Conservation (phyloP, 2,329 filamentous ascomycete species). For the Botryosphaeria dothidea region DNA sequence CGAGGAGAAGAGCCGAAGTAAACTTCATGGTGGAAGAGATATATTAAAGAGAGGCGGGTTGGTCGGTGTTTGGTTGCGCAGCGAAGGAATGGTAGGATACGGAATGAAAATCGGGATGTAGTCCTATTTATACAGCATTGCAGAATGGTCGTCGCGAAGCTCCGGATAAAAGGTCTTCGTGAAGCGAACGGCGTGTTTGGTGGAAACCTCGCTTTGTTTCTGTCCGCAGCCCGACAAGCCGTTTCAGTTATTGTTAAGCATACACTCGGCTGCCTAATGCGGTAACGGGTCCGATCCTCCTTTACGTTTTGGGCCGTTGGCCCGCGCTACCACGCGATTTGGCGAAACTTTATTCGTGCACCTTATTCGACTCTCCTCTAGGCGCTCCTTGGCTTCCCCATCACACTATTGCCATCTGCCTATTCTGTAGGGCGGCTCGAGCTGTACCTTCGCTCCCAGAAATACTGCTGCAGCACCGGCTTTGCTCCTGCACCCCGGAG, state of each 20-base stretch:
- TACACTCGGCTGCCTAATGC: background rate
- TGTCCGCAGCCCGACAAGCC: background rate
- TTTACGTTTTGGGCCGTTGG: background rate
- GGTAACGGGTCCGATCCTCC: background rate
- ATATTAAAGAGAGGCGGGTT: background rate
- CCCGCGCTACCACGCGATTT: background rate
- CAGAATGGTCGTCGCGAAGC: background rate
- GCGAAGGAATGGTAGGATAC: background rate
- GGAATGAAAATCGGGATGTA: background rate
- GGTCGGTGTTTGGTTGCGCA: background rate
- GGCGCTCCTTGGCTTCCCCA: background rate
- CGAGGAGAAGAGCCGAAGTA: conserved; percentile 25
- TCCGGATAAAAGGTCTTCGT: background rate
- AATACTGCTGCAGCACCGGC: background rate
- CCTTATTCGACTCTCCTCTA: background rate
- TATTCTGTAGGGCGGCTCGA: no score
- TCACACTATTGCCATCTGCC: no score
- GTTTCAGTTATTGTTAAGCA: conserved; percentile 11
- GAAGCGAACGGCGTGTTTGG: background rate
- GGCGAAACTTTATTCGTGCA: conserved; percentile 5
- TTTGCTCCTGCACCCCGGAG: no score
- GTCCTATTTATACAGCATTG: background rate
- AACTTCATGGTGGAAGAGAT: conserved; percentile 31
- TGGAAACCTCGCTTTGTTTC: conserved; percentile 1
- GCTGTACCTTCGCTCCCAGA: no score